These are phyloP conservation scores for Volvox carteri DNA, from an alignment of 163 green algal species.

Conservation along the genomic window DNA sequence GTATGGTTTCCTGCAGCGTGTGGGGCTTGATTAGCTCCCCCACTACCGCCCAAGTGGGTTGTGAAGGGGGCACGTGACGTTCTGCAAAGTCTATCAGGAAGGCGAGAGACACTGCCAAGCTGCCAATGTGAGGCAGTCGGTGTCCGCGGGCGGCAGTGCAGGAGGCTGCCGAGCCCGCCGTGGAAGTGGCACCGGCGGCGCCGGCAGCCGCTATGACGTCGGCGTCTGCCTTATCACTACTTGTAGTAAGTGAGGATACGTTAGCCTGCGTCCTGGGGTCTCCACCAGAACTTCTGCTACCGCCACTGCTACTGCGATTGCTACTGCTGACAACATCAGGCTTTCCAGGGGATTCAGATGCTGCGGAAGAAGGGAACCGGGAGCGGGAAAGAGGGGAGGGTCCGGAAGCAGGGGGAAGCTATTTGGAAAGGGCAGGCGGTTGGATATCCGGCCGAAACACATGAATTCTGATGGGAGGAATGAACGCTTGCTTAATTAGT, in stretches of 20 bases:
- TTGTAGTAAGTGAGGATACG: background rate
- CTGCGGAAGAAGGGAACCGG: no score
- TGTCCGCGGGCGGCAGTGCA: background rate
- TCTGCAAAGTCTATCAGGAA: slow-evolving; percentile 34
- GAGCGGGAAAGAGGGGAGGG: no score
- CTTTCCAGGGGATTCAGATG: no score
- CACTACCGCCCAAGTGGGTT: slow-evolving; percentile 27
- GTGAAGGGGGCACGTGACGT: background rate
- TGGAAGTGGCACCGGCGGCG: background rate
- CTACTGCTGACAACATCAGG: no score
- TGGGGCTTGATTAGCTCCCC: slow-evolving; percentile 26
- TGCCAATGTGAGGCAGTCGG: slow-evolving; percentile 30
- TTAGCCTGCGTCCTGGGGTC: no score
- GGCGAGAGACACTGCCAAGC: slow-evolving; percentile 24
- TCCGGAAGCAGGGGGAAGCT: no score
- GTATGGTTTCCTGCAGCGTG: slow-evolving; percentile 26
- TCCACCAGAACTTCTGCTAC: no score
- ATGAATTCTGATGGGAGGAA: no score
- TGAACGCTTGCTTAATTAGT: no score
- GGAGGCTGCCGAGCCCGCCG: background rate
- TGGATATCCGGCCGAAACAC: no score
- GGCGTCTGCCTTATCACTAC: background rate
- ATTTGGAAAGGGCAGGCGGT: no score
- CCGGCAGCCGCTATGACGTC: background rate
- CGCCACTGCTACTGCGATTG: no score